Base-by-base conservation (phyloP, 2,329 filamentous ascomycete species). In the Amauroascus verrucosus region DNA sequence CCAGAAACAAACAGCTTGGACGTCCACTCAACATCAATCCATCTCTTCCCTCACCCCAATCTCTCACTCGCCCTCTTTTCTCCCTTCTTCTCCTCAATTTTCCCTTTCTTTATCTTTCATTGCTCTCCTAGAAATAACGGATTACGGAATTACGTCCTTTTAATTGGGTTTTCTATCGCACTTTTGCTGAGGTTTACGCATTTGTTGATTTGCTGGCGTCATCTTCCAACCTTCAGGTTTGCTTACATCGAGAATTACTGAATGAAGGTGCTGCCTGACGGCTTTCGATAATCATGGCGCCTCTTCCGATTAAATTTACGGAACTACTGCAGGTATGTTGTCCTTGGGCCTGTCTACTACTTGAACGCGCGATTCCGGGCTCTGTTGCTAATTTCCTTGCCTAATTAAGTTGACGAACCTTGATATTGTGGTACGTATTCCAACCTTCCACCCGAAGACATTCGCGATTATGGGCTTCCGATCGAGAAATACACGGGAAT, bases 281-380 rank as follows among this genome's bases (percentile, higher is more conserved):
- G 65, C 69, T 65, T 64, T 67, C 57, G 22, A 66, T 70, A 72
- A 73, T 67, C 70, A 76, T 76, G 73, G 73, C 72, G 66, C 80
- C 83, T 73, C 78, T 94, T 68, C 88, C 87, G 67, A 95, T 95
- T 76, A 89, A 88, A 78, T 94, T 95, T 74, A 86, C 85, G 71
- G 89, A 95, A 83, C 81, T 91, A 67, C 80, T 91, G 71, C 86
- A 90, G 77, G 82, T 84, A 73, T 46, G 28, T 13, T 18, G n/a
- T 14, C 24, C 33, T 33, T 35, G 3, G 6, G 44, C 32, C 16
- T 2, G n/a, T 38, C 4, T 38, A 4, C 35, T 16, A 11, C 35
- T 37, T 50, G 37, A 18, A 26, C 24, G 26, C 33, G 9, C 28
- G 32, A 52, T 30, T 16, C 38, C 38, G 3, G n/a, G 20, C 3